phyloP scores from a whole-genome alignment of 805 yeast species.

The Nakazawaea anatomiae region DNA sequence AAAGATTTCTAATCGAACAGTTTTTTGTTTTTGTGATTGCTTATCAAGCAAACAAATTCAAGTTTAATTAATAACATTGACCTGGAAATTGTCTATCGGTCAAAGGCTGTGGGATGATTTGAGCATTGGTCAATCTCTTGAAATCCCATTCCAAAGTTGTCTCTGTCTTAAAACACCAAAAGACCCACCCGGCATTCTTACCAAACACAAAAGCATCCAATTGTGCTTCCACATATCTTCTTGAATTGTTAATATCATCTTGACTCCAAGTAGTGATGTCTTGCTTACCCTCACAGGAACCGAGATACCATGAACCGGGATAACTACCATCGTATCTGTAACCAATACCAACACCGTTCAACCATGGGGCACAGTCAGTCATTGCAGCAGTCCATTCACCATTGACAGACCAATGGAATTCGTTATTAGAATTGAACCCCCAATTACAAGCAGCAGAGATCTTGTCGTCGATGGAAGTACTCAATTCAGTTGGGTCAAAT shows the following conservation, averaged over 20 bases:
- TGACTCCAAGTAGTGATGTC: constrained; percentile 35
- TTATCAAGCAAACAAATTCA: no score
- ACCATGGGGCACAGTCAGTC: constrained; percentile 66
- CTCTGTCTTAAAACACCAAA: constrained; percentile 71
- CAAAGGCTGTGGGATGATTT: constrained; percentile 60
- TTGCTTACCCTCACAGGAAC: constrained; percentile 37
- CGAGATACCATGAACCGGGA: constrained; percentile 31
- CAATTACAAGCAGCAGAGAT: constrained; percentile 44
- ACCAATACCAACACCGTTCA: constrained; percentile 66
- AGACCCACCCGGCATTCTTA: constrained; percentile 54
- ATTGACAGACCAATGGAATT: constrained; percentile 45
- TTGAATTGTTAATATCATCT: constrained; percentile 34
- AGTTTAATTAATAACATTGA: constrained; percentile 40
- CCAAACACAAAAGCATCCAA: constrained; percentile 32
- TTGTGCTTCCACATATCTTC: constrained; percentile 58
- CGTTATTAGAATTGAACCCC: constrained; percentile 35
- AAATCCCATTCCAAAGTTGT: constrained; percentile 65
- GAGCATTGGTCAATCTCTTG: constrained; percentile 38
- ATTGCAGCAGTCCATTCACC: constrained; percentile 73
- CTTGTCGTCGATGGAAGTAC: constrained; percentile 54
- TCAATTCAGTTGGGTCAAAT: constrained; percentile 60
- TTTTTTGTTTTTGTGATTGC: no score
- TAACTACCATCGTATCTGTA: constrained; percentile 53
- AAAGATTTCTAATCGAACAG: no score
- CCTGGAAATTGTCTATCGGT: constrained; percentile 60